Base-by-base conservation (phyloP, 495 filamentous ascomycete genomes). In the Elasticomyces elasticus region DNA sequence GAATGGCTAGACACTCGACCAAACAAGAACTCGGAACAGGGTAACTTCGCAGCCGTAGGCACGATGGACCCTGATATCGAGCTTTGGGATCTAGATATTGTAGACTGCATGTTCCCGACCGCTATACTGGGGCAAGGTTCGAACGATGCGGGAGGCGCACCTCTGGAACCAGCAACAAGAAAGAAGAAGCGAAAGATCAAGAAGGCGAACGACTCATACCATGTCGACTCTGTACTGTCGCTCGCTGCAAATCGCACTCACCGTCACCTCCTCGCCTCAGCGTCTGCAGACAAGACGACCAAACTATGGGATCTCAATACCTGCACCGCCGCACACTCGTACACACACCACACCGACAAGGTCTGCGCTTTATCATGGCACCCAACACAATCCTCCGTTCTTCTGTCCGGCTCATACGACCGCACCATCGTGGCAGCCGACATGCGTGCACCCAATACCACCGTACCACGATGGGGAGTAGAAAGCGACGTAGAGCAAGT, bases 51-150 rank as follows among this genome's bases (percentile, higher is more conserved):
- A 24, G 92, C 94, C 9, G 79, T 97, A 42, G 92, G 92, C 49
- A 97, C 94, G 0, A 94, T 97, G 77, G 92, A 97, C 62, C 89
- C 92, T 1, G 92, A 99, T 64, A 97, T 99, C 60, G 92, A 99
- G 74, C 80, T 99, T 40, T 99, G 92, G 92, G 87, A 99, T 67
- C 75, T 99, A 40, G 92, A 97, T 65, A 82, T 86, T 0, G 80
- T 99, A 38, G 92, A 99, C 72, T 84, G 83, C 76, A 94, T 99
- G 85, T 97, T 94, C 66, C 92, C 94, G 20, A 89, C 95, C 62
- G 91, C 91, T 5, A 94, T 99, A 51, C 82, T 99, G 26, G 92
- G 92, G n/a, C 85, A 88, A 64, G 83, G 81, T 9, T 79, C 77
- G n/a, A 76, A 79, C 38, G 70, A 76, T 41, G 55, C 72, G 38